phyloP scores from a whole-genome alignment of 2,329 filamentous ascomycete genomes.

The Knoxdaviesia capensis region DNA sequence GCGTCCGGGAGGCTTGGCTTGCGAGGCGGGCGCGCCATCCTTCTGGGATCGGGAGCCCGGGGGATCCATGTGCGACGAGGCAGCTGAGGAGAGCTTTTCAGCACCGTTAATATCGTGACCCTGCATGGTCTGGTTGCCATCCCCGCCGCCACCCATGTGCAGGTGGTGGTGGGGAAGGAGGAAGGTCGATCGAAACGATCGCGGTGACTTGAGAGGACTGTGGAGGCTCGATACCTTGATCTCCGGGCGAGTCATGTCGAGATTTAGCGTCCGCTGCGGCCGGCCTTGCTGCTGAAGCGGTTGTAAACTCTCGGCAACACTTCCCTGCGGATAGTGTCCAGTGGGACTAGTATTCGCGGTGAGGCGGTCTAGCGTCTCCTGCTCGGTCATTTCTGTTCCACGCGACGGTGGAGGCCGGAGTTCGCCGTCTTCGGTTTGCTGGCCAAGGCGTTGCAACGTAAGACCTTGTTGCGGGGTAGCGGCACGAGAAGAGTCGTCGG shows the following conservation, averaged over 20 bases:
- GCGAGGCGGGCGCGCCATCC: constrained; percentile 10
- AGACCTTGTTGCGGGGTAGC: neutral
- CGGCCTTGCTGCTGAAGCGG: constrained; percentile 34
- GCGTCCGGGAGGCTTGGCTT: constrained; percentile 13
- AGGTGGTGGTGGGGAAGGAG: constrained; percentile 25
- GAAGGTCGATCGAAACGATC: constrained; percentile 61
- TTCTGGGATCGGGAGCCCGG: constrained; percentile 25
- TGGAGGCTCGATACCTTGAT: constrained; percentile 17
- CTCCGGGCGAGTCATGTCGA: too few species aligned
- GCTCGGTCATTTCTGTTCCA: constrained; percentile 64
- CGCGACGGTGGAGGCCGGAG: constrained; percentile 46
- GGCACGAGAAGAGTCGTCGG: too few species aligned
- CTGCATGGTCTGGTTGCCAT: constrained; percentile 6
- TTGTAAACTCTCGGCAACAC: constrained; percentile 58
- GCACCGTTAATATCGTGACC: constrained; percentile 44
- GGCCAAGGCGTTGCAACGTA: neutral
- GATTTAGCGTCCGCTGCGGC: neutral
- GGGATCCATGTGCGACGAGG: constrained; percentile 35
- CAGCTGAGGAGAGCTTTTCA: constrained; percentile 66
- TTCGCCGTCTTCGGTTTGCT: constrained; percentile 22
- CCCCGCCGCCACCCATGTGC: constrained; percentile 12
- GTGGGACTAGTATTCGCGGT: constrained; percentile 60
- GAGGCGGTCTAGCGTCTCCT: constrained; percentile 46
- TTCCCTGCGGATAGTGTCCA: constrained; percentile 34
- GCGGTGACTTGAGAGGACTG: constrained; percentile 48